Evolutionary conservation across 331 rosid genomes (phyloP).

Genomic region (Malus hybrid): DNA sequence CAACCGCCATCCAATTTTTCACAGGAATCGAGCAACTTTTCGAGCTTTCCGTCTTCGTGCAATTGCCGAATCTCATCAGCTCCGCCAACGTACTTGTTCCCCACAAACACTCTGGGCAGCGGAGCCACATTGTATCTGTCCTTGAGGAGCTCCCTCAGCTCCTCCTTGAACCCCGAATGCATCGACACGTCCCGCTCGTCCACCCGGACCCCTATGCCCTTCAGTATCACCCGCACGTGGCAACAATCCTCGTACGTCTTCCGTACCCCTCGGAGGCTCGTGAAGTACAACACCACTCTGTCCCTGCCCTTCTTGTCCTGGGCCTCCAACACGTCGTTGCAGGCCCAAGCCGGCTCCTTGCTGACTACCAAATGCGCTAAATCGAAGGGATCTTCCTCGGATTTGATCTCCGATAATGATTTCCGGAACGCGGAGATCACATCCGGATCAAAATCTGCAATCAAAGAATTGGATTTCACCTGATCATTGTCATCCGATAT

Average conservation of each 20-base stretch:
- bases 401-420: constrained; percentile 29
- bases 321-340: neutral
- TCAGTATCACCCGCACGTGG: constrained; percentile 58
- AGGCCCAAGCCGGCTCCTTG: neutral
- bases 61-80: constrained; percentile 65
- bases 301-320: constrained; percentile 21
- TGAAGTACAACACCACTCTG: constrained; percentile 61
- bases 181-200: constrained; percentile 91
- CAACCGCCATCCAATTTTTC: constrained; percentile 30
- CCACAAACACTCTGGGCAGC: constrained; percentile 76
- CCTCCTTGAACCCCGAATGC: constrained; percentile 89
- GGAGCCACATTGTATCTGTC: constrained; percentile 37
- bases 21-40: constrained; percentile 53
- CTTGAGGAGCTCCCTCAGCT: constrained; percentile 52
- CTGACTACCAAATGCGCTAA: neutral
- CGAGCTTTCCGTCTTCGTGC: constrained; percentile 76
- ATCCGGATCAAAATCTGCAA: constrained; percentile 42
- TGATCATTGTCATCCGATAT: constrained; percentile 18
- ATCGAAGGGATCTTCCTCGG: constrained; percentile 18
- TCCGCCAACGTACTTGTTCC: constrained; percentile 61
- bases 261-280: constrained; percentile 76
- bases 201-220: constrained; percentile 46
- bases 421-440: constrained; percentile 48
- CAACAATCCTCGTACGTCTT: constrained; percentile 92
- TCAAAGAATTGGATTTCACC: constrained; percentile 8